phyloP scores from a whole-genome alignment of 2,329 filamentous ascomycete genomes.

The Gyromitra esculenta region DNA sequence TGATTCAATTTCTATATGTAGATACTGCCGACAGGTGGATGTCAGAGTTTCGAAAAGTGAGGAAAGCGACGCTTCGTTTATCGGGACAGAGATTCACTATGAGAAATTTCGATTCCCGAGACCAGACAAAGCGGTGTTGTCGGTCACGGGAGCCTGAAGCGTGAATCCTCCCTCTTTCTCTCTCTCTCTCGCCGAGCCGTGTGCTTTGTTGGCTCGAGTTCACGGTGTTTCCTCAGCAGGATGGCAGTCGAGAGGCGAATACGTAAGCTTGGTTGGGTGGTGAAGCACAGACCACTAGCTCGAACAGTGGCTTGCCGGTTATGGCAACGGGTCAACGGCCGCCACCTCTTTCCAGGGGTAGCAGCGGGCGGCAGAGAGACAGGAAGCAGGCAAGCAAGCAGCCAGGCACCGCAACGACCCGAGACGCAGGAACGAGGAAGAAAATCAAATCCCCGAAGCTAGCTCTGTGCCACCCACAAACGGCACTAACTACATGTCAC shows the following conservation, averaged over 20 bases:
- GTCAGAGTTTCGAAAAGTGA: neutral
- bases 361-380: constrained; percentile 4
- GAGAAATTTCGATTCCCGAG: constrained; percentile 17
- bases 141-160: neutral
- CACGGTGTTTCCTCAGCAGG: neutral
- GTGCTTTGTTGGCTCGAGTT: constrained; percentile 35
- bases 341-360: constrained; percentile 21
- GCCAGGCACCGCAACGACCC: neutral
- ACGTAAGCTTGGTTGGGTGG: constrained; percentile 8
- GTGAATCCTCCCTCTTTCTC: neutral
- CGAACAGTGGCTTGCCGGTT: neutral
- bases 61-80: constrained; percentile 4
- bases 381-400: neutral
- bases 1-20: neutral
- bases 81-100: constrained; percentile 14
- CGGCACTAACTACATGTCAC: neutral
- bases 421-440: constrained; percentile 43
- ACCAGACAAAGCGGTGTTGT: neutral
- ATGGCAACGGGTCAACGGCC: constrained; percentile 13
- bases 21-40: neutral
- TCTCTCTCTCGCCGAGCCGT: constrained; percentile 30
- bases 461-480: constrained; percentile 18
- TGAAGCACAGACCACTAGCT: constrained; percentile 17
- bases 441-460: constrained; percentile 27
- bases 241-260: constrained; percentile 1